A percentile compares a stretch with the other conserved stretches of the same genome.
phyloP scores from a whole-genome alignment of 768 basidiomycete genomes.

The Lactifluus echinatus region DNA sequence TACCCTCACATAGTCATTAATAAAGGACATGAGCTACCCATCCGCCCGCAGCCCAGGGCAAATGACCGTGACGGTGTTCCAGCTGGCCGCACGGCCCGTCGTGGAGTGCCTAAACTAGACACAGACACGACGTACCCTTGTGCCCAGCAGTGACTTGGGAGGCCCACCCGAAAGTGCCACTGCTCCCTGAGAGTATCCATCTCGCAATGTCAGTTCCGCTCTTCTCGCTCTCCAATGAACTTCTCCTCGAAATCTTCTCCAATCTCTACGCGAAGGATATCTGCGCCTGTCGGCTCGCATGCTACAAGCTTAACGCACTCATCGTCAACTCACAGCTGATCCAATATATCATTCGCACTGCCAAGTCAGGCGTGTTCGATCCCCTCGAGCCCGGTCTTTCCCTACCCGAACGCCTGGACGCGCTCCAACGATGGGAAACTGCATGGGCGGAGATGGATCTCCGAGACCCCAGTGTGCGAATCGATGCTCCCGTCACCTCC shows the following conservation, averaged over 20 bases:
- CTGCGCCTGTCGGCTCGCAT: not conserved
- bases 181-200: not conserved
- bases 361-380: constrained; percentile 12
- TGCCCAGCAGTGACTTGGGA: not conserved
- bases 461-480: not conserved
- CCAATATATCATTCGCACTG: constrained; percentile 4
- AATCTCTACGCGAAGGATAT: not conserved
- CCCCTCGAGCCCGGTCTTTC: constrained; percentile 2
- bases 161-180: too few relatives aligned
- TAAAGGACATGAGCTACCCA: too few relatives aligned
- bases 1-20: too few relatives aligned
- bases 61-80: too few relatives aligned
- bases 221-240: constrained; percentile 9
- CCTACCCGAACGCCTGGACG: not conserved
- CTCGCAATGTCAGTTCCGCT: not conserved
- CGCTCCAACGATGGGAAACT: not conserved
- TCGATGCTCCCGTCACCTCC: not conserved
- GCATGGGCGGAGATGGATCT: not conserved
- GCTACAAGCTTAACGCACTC: constrained; percentile 1
- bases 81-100: not conserved
- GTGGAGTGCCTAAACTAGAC: not conserved
- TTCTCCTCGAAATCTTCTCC: constrained; percentile 1
- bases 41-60: too few relatives aligned
- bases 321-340: not conserved
- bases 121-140: not conserved